Conservation (phyloP, 192 early-diverging fungal species). For the Chytriomyces hyalinus region DNA sequence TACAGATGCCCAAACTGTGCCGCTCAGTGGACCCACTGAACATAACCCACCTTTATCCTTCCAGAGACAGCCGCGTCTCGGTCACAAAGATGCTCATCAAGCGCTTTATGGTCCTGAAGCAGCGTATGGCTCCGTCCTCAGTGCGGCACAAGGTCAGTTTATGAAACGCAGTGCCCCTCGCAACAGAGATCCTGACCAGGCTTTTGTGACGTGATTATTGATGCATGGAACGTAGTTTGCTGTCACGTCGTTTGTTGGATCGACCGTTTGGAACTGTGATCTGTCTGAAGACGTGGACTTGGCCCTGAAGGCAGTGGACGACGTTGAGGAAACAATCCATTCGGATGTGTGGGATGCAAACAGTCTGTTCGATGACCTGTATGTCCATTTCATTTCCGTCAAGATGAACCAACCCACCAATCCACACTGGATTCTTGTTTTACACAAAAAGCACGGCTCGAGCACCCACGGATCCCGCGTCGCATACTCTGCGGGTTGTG, state of each 20-base stretch:
- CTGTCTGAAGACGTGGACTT: constrained; percentile 3
- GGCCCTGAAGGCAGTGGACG: constrained; percentile 24
- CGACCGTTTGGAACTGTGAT: constrained; percentile 27
- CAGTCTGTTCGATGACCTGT: constrained; percentile 19
- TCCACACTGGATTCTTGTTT: too few relatives aligned
- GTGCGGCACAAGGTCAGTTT: constrained; percentile 1
- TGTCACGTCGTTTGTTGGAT: constrained; percentile 17
- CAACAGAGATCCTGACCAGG: constrained; percentile 8
- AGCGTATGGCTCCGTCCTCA: neutral
- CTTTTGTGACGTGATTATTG: neutral
- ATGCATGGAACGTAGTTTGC: constrained; percentile 26
- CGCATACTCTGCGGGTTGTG: constrained; percentile 25
- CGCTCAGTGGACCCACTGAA: neutral
- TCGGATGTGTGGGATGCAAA: constrained; percentile 17
- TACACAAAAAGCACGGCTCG: too few relatives aligned
- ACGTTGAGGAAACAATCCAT: constrained; percentile 8
- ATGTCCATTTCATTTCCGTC: neutral
- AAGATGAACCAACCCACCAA: too few relatives aligned
- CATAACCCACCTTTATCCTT: neutral
- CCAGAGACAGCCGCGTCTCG: constrained; percentile 7
- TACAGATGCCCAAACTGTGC: too few relatives aligned
- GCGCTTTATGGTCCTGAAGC: constrained; percentile 31
- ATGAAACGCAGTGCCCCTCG: neutral
- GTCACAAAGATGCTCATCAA: constrained; percentile 33
- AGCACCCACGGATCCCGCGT: too few relatives aligned